Evolutionary conservation across 345 rosid species (phyloP), one percentile per base, ranked within the genome.

Genomic region (Angophora floribunda): DNA sequence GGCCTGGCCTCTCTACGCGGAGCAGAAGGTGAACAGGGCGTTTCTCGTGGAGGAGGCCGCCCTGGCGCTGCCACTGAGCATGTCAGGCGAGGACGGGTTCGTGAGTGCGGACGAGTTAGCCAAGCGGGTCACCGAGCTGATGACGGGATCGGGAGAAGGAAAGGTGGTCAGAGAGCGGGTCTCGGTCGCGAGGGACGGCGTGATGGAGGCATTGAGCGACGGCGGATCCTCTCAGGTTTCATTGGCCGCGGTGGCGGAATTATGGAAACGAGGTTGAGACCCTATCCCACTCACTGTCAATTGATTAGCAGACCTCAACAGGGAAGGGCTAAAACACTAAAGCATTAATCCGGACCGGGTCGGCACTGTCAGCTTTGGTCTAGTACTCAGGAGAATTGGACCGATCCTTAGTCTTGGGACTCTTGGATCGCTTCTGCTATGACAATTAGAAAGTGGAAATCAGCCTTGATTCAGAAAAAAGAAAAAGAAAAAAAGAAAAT

Each of bases 1-100:
- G 70, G 70, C 88, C 7, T 75, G 88, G 88, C 86, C 88, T 41
- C 88, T 79, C 30, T 87, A 87, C 13, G 88, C 88, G 24, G 88
- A 87, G 86, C 88, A 87, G 86, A 78, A 78, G 51, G 16, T 87
- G 22, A 87, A 87, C 67, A 26, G 67, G 51, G 52, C 82, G 17
- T 59, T 45, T 59, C 80, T 86, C 24, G 79, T 86, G 79, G 44
- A 45, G 13, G 82, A 86, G 36, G 78, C 78, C 52, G 65, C 45
- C 52, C 49, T 86, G 41, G 88, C 88, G 32, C 50, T 86, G 14
- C 52, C 79, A 30, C 79, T 67, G 45, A 67, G 79, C 79, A 67
- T 67, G 79, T 67, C 79, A 12, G 10, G 2, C 45, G 6, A 67
- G 79, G 79, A 67, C 10, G 22, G 79, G 44, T 30, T 67, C 79